Percentiles rank a stretch among this genome's conserved stretches.
Conservation (phyloP, 495 filamentous ascomycete species). For the Rhypophila decipiens region DNA sequence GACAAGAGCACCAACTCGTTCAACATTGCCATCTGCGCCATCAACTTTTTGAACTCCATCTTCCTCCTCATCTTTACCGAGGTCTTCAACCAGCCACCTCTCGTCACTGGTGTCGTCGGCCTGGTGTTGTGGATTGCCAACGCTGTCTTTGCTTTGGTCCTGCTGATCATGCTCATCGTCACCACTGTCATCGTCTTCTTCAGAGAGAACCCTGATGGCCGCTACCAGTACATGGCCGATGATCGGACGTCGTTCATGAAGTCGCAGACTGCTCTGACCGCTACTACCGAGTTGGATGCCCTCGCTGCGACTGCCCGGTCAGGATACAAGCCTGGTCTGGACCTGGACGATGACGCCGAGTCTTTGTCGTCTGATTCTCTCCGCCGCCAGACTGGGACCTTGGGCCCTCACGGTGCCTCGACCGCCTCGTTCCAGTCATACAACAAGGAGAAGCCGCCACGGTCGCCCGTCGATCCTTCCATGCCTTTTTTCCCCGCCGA, state of each 20-base stretch:
- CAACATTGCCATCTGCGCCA: constrained; percentile 85
- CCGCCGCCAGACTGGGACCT: constrained; percentile 18
- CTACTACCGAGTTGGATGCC: constrained; percentile 86
- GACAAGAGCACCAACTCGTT: constrained; percentile 98
- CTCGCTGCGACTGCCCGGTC: constrained; percentile 84
- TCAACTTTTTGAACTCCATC: constrained; percentile 89
- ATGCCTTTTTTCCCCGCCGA: constrained; percentile 53
- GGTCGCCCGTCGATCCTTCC: constrained; percentile 58
- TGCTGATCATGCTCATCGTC: constrained; percentile 81
- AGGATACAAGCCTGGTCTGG: constrained; percentile 54
- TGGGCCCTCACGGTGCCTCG: constrained; percentile 18
- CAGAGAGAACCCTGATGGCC: constrained; percentile 91
- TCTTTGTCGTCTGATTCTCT: constrained; percentile 48
- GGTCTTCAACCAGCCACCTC: constrained; percentile 78
- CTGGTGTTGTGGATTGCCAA: constrained; percentile 94
- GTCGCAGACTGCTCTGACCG: constrained; percentile 77
- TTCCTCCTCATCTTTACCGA: constrained; percentile 81
- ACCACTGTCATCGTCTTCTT: constrained; percentile 78
- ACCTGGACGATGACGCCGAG: constrained; percentile 75
- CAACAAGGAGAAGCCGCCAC: constrained; percentile 27
- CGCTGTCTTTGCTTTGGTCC: constrained; percentile 74
- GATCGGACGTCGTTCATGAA: constrained; percentile 98
- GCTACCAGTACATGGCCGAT: constrained; percentile 95
- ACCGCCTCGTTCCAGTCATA: constrained; percentile 1
- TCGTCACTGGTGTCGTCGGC: constrained; percentile 90